Conservation (phyloP, 2,329 filamentous ascomycete genomes). For the Pseudogymnoascus sp. region DNA sequence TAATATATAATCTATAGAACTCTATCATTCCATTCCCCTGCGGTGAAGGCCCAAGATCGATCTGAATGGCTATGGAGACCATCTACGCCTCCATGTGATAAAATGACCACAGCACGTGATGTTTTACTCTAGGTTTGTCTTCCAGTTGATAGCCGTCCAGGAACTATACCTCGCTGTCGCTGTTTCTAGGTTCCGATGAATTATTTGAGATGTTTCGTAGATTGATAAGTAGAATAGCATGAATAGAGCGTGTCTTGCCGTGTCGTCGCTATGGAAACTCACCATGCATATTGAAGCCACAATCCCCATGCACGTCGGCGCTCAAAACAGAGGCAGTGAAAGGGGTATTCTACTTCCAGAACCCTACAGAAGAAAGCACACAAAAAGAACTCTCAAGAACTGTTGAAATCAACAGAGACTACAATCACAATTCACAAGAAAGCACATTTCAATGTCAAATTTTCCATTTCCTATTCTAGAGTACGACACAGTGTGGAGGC, state of each 20-base stretch:
- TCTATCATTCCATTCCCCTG: not conserved
- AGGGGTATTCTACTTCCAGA: not conserved
- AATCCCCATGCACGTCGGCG: not conserved
- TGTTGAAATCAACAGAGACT: not conserved
- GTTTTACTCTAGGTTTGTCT: not conserved
- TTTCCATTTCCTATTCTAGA: conserved; percentile 1
- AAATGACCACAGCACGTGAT: not conserved
- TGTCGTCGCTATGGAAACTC: not conserved
- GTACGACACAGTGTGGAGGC: not conserved
- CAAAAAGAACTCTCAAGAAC: not conserved
- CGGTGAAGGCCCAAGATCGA: not conserved
- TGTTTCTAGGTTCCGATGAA: not conserved
- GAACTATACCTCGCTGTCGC: not conserved
- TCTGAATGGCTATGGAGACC: not conserved
- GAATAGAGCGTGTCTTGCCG: not conserved
- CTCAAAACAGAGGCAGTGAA: not conserved
- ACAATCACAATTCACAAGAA: not conserved
- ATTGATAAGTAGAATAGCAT: not conserved
- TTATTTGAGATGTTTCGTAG: not conserved
- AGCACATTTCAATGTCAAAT: not conserved
- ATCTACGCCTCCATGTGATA: not conserved
- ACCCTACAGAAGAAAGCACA: not conserved
- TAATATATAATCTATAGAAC: not conserved
- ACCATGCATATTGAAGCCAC: not conserved
- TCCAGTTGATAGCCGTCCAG: not conserved